Evolutionary conservation across 768 basidiomycete genomes (phyloP), one percentile per base, ranked within the genome.

Genomic region (Hypholoma fasciculare): DNA sequence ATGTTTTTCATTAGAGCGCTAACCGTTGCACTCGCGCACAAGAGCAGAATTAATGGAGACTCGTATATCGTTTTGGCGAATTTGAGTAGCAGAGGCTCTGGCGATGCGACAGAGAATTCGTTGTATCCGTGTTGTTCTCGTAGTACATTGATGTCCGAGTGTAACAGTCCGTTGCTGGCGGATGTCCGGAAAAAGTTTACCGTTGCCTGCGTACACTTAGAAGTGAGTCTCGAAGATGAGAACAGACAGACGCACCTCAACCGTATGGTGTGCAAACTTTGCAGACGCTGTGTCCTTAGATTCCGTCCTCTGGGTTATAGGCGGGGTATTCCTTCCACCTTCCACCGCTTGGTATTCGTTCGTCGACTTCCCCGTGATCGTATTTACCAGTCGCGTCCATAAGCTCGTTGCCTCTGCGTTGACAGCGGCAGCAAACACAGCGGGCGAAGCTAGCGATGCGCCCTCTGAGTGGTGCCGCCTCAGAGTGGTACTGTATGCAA

Each of bases 41-140:
- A 77, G 2, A 98, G 78, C 20, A 98, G 76, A 67, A 96, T 97
- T 3, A 98, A 76, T 1, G 96, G 96, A 67, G 87, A 93, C 75
- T 98, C 96, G 72, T 96, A 97, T 50, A 98, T 94, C 37, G 91
- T 96, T 72, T 96, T 95, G 13, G 88, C 87, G 69, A 98, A 98
- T 74, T 97, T 97, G 68, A 95, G 73, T 40, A 89, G 74, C 8
- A 88, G 72, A 0, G 92, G 89, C 66, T 97, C 94, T 2, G 93
- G 87, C 0, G 89, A 76, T 0, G 84, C 82, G 12, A 98, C 92
- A 1, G 91, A 85, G 70, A 98, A 98, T 73, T 98, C 96, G 75
- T 98, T 98, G 71, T 93, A 96, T 2, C 94, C 94, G 63, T 94
- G 84, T 2, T 75, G 77, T 26, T 81, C 80, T 36, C 87, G 85